phyloP scores from a whole-genome alignment of 2,329 filamentous ascomycete species.

The Aspergillus transmontanensis region DNA sequence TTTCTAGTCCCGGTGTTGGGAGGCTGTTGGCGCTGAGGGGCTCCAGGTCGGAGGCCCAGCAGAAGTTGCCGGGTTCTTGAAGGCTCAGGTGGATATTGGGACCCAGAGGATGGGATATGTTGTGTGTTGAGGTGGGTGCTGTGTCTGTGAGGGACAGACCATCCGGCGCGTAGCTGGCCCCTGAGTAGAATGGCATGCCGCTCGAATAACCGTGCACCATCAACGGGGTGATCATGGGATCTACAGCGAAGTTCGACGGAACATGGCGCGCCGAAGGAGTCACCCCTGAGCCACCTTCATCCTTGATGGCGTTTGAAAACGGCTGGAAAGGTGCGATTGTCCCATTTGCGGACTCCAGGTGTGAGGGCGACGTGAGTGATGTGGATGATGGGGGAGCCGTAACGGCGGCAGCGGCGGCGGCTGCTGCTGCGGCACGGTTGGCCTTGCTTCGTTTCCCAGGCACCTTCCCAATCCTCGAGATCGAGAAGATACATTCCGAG shows the following conservation, averaged over 20 bases:
- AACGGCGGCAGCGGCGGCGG: slow-evolving; percentile 4
- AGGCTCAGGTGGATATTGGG: slow-evolving; percentile 1
- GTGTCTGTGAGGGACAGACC: neutral
- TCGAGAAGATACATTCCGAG: slow-evolving; percentile 19
- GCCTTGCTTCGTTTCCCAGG: slow-evolving; percentile 21
- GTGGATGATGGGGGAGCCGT: slow-evolving; percentile 11
- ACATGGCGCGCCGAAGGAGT: too few relatives aligned
- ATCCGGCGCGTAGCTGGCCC: neutral
- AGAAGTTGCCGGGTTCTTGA: slow-evolving; percentile 2
- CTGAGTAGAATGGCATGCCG: slow-evolving; percentile 2
- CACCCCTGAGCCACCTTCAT: neutral
- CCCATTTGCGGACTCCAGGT: slow-evolving; percentile 22
- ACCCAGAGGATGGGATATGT: neutral
- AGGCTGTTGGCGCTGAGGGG: neutral
- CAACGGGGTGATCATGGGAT: neutral
- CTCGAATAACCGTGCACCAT: neutral
- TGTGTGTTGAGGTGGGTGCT: neutral
- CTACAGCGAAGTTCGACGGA: neutral
- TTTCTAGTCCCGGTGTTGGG: neutral
- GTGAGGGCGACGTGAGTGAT: slow-evolving; percentile 30
- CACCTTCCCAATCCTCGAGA: slow-evolving; percentile 21
- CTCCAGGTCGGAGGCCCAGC: slow-evolving; percentile 14
- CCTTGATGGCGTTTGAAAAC: slow-evolving; percentile 4
- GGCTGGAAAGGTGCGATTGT: slow-evolving; percentile 23
- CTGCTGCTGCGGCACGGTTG: slow-evolving; percentile 15